Evolutionary conservation across 768 basidiomycete genomes (phyloP).

Genomic region (Termitomyces sp.): DNA sequence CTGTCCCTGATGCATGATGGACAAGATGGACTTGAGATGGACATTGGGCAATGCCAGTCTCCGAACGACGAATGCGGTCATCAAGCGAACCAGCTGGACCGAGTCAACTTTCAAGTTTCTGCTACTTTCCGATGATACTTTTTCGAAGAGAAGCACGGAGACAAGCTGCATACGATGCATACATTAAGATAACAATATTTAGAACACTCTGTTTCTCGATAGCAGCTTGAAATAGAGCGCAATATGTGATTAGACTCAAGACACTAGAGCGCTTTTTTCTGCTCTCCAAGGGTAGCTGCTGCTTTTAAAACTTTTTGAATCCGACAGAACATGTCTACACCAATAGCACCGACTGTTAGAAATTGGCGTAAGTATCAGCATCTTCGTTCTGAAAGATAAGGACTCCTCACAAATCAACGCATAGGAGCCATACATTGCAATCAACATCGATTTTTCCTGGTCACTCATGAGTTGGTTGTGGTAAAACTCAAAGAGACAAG

Average conservation of each 20-base stretch:
- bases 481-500: conserved; percentile 20
- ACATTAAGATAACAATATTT: background rate
- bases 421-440: conserved; percentile 17
- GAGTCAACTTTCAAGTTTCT: background rate
- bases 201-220: background rate
- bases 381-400: background rate
- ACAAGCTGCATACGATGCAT: background rate
- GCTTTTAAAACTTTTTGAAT: conserved; percentile 15
- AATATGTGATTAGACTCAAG: background rate
- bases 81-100: background rate
- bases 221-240: background rate
- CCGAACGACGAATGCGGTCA: background rate
- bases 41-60: no score
- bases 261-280: conserved; percentile 3
- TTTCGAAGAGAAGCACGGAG: background rate
- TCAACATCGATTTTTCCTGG: conserved; percentile 14
- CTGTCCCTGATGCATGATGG: no score
- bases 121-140: no score
- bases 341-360: no score
- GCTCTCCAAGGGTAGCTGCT: background rate
- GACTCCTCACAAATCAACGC: conserved; percentile 14
- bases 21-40: no score
- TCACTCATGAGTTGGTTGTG: conserved; percentile 18
- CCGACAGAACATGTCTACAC: conserved; percentile 16
- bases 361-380: background rate